Base-by-base conservation (phyloP, 192 early-diverging fungal species). In the Gaertneriomyces semiglobifer region DNA sequence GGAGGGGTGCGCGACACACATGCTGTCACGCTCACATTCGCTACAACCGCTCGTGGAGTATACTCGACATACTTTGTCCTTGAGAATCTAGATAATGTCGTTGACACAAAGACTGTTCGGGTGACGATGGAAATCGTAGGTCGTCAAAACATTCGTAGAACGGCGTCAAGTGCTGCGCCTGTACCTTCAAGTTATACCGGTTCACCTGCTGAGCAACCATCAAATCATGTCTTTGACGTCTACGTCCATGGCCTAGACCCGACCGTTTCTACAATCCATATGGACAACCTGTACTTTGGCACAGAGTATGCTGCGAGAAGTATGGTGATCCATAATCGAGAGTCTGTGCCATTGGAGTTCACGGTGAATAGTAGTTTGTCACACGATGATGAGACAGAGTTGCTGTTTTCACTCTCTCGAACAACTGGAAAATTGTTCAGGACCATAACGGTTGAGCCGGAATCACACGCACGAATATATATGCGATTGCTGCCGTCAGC, bases 351-450 rank as follows among this genome's bases (percentile, higher is more conserved):
- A 4, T 75, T 92, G 41, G 89, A 92, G 65, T 92, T 92, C 69
- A 81, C 85, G 7, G 75, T 92, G 70, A 86, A 83, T 66, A 85
- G 83, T 20, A 90, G 84, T 58, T 56, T 91, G 10, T 72, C 80
- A 6, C 69, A 75, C 25, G 77, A 87, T 16, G 88, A 88, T 54
- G 73, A 79, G 9, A 82, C 83, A 0, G 90, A 92, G 72, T 73
- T 92, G 7, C 56, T 88, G 20, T 92, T 92, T 70, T 92, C 90
- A 0, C 80, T 90, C 10, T 90, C 89, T 3, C 72, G 88, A 18
- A 86, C 88, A 20, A 80, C 81, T 1, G 82, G 82, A 6, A 89
- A 89, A 69, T 78, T 92, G 7, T 90, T 91, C 72, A 77, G 82
- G 51, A 85, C 79, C 12, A 66, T 92, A 25, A 84, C 82, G 7